A percentile compares a stretch with the other conserved stretches of the same genome.
Conservation (phyloP, 2,329 filamentous ascomycete genomes). For the Domatiomyces catenatus region DNA sequence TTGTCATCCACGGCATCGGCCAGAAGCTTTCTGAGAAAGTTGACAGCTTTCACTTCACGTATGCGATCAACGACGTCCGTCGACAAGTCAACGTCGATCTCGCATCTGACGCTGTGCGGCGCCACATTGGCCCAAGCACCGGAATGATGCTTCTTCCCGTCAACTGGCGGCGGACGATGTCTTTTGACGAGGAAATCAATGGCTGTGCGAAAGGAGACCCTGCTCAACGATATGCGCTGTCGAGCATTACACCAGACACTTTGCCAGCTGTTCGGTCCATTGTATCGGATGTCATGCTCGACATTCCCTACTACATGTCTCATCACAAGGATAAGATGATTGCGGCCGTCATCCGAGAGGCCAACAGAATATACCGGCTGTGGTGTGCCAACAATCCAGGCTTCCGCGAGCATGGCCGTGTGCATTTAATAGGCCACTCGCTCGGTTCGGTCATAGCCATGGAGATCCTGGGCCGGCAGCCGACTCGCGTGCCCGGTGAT, state of each 20-base stretch:
- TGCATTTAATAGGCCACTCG: conserved; percentile 86
- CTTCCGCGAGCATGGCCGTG: conserved; percentile 64
- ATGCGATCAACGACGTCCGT: conserved; percentile 82
- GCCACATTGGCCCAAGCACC: conserved; percentile 59
- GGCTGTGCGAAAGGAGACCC: conserved; percentile 37
- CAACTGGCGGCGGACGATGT: conserved; percentile 83
- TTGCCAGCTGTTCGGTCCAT: conserved; percentile 86
- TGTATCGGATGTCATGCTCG: conserved; percentile 95
- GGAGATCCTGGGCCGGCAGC: conserved; percentile 79
- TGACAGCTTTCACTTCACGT: conserved; percentile 93
- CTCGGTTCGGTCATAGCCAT: conserved; percentile 89
- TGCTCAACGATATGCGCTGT: conserved; percentile 51
- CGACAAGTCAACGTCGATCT: conserved; percentile 76
- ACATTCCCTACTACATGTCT: conserved; percentile 95
- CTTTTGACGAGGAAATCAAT: conserved; percentile 60
- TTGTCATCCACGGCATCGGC: conserved; percentile 90
- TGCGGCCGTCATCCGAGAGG: conserved; percentile 69
- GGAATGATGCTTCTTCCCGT: conserved; percentile 88
- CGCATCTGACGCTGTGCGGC: conserved; percentile 55
- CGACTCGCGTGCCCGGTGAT: conserved; percentile 47
- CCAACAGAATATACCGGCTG: conserved; percentile 85
- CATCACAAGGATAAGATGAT: conserved; percentile 95
- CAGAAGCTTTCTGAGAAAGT: conserved; percentile 91
- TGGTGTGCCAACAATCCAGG: conserved; percentile 91
- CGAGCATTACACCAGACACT: conserved; percentile 81